Evolutionary conservation across 1,284 basidiomycete species (phyloP), one percentile per base, ranked within the genome.

Genomic region (Trametes polyzona): DNA sequence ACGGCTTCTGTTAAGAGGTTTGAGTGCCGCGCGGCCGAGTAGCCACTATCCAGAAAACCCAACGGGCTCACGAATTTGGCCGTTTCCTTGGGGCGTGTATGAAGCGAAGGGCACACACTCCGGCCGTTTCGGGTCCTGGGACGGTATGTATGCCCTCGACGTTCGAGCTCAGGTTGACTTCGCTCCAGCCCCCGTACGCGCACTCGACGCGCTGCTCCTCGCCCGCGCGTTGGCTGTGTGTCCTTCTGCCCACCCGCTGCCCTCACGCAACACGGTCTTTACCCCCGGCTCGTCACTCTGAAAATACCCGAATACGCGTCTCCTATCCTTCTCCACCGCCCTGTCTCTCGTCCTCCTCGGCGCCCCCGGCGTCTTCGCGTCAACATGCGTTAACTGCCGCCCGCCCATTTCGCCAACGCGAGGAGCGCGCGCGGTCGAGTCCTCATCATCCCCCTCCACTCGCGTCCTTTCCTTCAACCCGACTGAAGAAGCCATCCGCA

Each of bases 301-400:
- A 8, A 4, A 14, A 5, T 8, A 46, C 30, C 17, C 36, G 19
- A 12, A 12, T 0, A 80, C 81, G 55, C 78, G 8, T 21, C 23
- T 80, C 32, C 73, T 77, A 16, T 80, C 71, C 16, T 52, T 81
- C 27, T 69, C 72, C 17, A 71, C 52, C 27, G 51, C 67, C 21
- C 47, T 73, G 26, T 46, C 62, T 12, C 39, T 57, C 21, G 68
- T 64, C 4, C 53, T 73, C 33, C 48, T 64, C 44, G 53, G 65
- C 21, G 67, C 62, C 37, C 73, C 69, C 44, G 49, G 52, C 16
- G 29, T 23, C 19, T 49, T 73, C 26, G 67, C 70, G 16, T 47
- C 47, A 14, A n/a, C 3, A 21, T 35, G 61, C 10, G 64, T 71
- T 23, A 66, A 68, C 7, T 33, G 47, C 35, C 35, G 9, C 33